Evolutionary conservation across 2,329 filamentous ascomycete species (phyloP).

Genomic region (Ophiocordyceps camponoti-floridani): DNA sequence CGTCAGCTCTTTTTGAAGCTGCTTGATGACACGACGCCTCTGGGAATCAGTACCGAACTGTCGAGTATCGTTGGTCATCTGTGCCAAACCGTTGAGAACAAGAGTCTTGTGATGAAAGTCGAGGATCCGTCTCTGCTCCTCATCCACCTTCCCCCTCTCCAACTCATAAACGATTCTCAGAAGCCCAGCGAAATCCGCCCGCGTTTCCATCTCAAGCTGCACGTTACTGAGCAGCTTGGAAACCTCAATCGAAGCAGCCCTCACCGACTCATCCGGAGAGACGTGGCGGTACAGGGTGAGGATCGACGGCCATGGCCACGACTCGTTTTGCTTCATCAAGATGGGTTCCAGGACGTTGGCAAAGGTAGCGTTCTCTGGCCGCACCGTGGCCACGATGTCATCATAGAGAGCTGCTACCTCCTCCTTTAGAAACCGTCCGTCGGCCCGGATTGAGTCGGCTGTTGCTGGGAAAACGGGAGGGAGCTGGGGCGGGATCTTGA

Average conservation of each 20-base stretch:
- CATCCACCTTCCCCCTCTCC: slow-evolving; percentile 37
- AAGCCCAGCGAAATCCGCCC: slow-evolving; percentile 60
- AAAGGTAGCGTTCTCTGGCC: slow-evolving; percentile 32
- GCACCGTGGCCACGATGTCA: slow-evolving; percentile 44
- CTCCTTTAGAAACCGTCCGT: slow-evolving; percentile 49
- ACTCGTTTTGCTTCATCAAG: slow-evolving; percentile 36
- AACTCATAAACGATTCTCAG: slow-evolving; percentile 39
- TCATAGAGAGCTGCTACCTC: slow-evolving; percentile 46
- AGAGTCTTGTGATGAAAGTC: slow-evolving; percentile 66
- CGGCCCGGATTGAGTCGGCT: slow-evolving; percentile 45
- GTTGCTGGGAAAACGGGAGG: slow-evolving; percentile 65
- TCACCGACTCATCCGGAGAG: slow-evolving; percentile 46
- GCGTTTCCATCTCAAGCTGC: slow-evolving; percentile 60
- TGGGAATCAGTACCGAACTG: too few species aligned
- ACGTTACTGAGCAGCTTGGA: slow-evolving; percentile 64
- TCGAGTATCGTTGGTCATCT: slow-evolving; percentile 36
- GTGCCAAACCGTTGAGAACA: slow-evolving; percentile 55
- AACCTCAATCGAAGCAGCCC: slow-evolving; percentile 60
- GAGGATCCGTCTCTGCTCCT: slow-evolving; percentile 53
- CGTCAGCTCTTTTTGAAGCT: slow-evolving; percentile 65
- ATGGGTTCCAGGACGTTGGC: slow-evolving; percentile 45
- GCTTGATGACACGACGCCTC: slow-evolving; percentile 59
- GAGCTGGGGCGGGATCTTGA: slow-evolving; percentile 57
- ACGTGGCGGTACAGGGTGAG: slow-evolving; percentile 70
- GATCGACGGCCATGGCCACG: slow-evolving; percentile 42